Percentiles rank a stretch among this genome's conserved stretches.
Conservation (phyloP, 176 grass and related monocot genomes). For the Saccharum spontaneum region DNA sequence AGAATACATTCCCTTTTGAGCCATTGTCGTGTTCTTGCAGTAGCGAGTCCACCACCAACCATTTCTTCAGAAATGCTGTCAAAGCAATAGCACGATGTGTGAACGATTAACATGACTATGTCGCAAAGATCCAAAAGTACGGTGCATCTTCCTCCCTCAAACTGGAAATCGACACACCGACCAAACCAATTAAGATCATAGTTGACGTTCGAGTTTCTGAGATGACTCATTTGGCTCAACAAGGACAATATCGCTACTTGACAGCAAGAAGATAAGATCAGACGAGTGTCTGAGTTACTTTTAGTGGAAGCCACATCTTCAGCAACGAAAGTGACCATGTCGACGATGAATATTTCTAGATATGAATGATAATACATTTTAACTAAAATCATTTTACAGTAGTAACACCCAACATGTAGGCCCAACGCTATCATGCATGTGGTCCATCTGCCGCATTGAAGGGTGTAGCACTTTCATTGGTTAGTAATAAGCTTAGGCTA, state of each 20-base stretch:
- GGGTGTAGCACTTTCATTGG: no score
- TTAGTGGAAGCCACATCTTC: conserved; percentile 1
- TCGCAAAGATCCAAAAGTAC: background rate
- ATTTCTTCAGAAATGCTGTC: background rate
- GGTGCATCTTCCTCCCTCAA: background rate
- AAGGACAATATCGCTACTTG: background rate
- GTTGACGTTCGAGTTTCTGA: background rate
- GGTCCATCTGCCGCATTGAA: no score
- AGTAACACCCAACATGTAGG: no score
- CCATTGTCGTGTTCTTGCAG: background rate
- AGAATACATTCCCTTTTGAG: background rate
- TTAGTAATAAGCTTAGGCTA: no score
- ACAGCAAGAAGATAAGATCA: background rate
- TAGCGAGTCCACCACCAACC: background rate
- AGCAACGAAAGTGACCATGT: background rate
- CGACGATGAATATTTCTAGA: background rate
- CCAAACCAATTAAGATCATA: conserved; percentile 1
- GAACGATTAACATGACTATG: background rate
- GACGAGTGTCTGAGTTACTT: background rate
- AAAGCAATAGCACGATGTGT: background rate
- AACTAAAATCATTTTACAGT: no score
- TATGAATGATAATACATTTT: no score
- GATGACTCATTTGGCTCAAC: conserved; percentile 1
- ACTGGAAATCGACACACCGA: conserved; percentile 30
- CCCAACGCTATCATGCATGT: no score